Conservation (phyloP, 805 yeast species). For the Blastobotrys muscicola region DNA sequence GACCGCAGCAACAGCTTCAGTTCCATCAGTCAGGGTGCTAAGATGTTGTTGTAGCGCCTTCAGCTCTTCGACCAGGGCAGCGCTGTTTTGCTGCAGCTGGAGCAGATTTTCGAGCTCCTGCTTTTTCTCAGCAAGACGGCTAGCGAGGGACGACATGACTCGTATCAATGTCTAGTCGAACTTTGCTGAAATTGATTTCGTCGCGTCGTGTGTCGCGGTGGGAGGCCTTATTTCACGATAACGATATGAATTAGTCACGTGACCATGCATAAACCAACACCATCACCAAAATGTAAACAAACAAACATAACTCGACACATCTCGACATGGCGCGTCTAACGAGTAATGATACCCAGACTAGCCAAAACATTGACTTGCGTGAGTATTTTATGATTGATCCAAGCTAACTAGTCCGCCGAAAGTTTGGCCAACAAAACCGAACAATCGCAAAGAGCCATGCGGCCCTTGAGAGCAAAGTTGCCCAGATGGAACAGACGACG, state of each 20-base stretch:
- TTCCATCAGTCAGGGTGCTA: slow-evolving; percentile 43
- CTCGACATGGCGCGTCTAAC: slow-evolving; percentile 11
- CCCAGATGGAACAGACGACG: slow-evolving; percentile 35
- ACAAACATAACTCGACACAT: background rate
- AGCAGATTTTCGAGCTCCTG: slow-evolving; percentile 43
- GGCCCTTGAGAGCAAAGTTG: slow-evolving; percentile 32
- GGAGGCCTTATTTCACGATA: background rate
- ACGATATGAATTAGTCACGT: background rate
- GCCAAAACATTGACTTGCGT: slow-evolving; percentile 10
- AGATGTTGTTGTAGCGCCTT: slow-evolving; percentile 41
- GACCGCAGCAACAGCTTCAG: slow-evolving; percentile 47
- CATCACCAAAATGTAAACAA: background rate
- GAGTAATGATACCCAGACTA: background rate
- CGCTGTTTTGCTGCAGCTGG: slow-evolving; percentile 40
- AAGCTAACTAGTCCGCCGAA: slow-evolving; percentile 10
- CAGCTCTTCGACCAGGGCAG: slow-evolving; percentile 36
- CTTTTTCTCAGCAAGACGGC: slow-evolving; percentile 34
- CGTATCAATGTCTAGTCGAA: slow-evolving; percentile 4
- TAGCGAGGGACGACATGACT: slow-evolving; percentile 1
- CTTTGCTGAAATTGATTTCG: background rate
- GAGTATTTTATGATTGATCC: slow-evolving; percentile 1
- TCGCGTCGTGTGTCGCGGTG: background rate
- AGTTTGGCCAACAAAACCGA: slow-evolving; percentile 33
- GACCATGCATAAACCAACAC: background rate
- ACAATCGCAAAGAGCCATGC: slow-evolving; percentile 41